Conservation (phyloP, 345 rosid genomes). For the Lepidium africanum region DNA sequence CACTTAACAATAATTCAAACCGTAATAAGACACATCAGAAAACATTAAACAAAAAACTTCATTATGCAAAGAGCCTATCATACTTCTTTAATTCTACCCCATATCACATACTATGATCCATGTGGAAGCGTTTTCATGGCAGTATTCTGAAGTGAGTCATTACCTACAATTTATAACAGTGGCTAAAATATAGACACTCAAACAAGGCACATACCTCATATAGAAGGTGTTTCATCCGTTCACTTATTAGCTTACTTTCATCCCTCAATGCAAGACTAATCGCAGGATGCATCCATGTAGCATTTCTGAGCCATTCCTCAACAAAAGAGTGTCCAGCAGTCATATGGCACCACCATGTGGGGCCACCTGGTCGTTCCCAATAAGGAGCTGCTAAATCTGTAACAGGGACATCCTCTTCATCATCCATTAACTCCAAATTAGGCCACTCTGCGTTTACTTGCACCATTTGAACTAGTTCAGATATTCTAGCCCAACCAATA, state of each 20-base stretch:
- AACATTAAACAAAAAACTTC: not conserved
- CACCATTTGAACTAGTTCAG: conserved; percentile 55
- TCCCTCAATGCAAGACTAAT: conserved; percentile 82
- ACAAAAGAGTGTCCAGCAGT: conserved; percentile 52
- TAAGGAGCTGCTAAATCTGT: conserved; percentile 95
- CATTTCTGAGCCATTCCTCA: conserved; percentile 58
- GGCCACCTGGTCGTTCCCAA: conserved; percentile 91
- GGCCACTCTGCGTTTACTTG: conserved; percentile 70
- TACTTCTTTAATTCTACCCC: not conserved
- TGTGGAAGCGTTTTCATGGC: not conserved
- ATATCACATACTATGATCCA: not conserved
- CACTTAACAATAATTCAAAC: not conserved
- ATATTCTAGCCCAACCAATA: conserved; percentile 88
- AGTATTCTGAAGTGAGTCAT: not conserved
- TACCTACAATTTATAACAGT: not conserved
- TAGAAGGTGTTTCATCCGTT: conserved; percentile 84
- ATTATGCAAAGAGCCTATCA: not conserved
- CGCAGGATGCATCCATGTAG: conserved; percentile 98
- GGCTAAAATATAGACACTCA: not conserved
- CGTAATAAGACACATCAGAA: not conserved
- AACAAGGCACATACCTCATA: conserved; percentile 54
- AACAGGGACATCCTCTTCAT: conserved; percentile 55
- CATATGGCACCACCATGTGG: conserved; percentile 94
- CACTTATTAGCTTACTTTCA: conserved; percentile 82
- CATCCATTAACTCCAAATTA: conserved; percentile 40